Conservation (phyloP, 2,329 filamentous ascomycete genomes). For the Pseudocercospora fuligena region DNA sequence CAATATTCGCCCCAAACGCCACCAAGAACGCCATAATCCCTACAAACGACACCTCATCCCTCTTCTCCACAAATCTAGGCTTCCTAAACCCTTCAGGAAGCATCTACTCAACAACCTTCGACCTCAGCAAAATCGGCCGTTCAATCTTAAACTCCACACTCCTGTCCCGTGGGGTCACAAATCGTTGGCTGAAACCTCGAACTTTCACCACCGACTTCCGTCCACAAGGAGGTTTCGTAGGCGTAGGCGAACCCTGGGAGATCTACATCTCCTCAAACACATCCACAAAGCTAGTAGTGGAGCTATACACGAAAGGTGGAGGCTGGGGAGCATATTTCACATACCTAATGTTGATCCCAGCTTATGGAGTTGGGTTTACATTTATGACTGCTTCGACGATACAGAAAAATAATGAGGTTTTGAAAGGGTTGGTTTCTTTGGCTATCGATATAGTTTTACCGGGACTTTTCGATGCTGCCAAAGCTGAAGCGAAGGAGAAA, state of each 20-base stretch:
- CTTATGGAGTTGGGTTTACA: conserved; percentile 51
- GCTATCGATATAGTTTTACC: conserved; percentile 28
- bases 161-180: conserved; percentile 46
- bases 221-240: conserved; percentile 33
- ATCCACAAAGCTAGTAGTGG: conserved; percentile 43
- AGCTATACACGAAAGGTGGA: conserved; percentile 55
- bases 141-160: conserved; percentile 52
- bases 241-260: conserved; percentile 55
- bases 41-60: neutral
- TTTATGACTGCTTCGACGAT: conserved; percentile 39
- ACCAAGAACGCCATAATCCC: conserved; percentile 8
- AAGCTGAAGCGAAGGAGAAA: conserved; percentile 29
- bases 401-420: too few species aligned
- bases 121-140: conserved; percentile 37
- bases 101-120: conserved; percentile 6
- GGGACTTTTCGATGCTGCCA: conserved; percentile 33
- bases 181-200: conserved; percentile 52
- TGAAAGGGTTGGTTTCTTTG: conserved; percentile 27
- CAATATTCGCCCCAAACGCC: neutral
- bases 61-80: neutral
- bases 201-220: conserved; percentile 43
- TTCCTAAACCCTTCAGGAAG: neutral
- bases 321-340: conserved; percentile 38
- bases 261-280: conserved; percentile 48
- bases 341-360: conserved; percentile 48